phyloP scores from a whole-genome alignment of 371 early-diverging fungal genomes.

The Circinella minor region DNA sequence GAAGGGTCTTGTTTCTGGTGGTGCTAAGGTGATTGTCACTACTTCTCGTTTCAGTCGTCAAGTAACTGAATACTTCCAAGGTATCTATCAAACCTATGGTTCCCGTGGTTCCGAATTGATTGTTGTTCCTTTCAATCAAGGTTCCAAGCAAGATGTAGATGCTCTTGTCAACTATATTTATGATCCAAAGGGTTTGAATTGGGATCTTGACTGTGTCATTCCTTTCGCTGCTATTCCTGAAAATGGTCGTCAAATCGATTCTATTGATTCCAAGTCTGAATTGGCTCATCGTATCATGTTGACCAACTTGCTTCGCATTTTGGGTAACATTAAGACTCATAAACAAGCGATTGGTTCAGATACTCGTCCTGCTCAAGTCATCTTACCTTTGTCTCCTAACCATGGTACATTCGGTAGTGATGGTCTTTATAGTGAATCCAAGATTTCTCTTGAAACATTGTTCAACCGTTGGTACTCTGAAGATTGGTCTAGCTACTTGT shows the following conservation, averaged over 20 bases:
- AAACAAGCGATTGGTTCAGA: conserved; percentile 78
- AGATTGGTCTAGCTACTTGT: conserved; percentile 87
- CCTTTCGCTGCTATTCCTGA: conserved; percentile 96
- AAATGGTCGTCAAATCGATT: conserved; percentile 87
- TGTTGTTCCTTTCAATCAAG: conserved; percentile 97
- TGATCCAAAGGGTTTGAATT: conserved; percentile 83
- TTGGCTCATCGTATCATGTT: conserved; percentile 92
- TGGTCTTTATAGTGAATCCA: conserved; percentile 94
- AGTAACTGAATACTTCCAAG: conserved; percentile 87
- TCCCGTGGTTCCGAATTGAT: conserved; percentile 87
- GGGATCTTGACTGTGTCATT: conserved; percentile 94
- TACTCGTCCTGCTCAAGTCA: conserved; percentile 90
- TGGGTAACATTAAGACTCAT: conserved; percentile 86
- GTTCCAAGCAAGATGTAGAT: conserved; percentile 84
- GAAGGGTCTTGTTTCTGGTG: conserved; percentile 88
- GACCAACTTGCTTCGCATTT: conserved; percentile 84
- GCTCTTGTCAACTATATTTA: conserved; percentile 88
- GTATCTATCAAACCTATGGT: conserved; percentile 85
- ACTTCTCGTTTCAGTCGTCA: conserved; percentile 90
- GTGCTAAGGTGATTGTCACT: conserved; percentile 91
- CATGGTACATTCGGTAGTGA: conserved; percentile 95
- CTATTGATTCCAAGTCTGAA: conserved; percentile 87
- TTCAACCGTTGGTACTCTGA: conserved; percentile 95
- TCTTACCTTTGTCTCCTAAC: conserved; percentile 95
- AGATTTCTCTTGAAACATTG: conserved; percentile 91